Conservation (phyloP, 2,329 filamentous ascomycete species). For the Neonectria sp. region DNA sequence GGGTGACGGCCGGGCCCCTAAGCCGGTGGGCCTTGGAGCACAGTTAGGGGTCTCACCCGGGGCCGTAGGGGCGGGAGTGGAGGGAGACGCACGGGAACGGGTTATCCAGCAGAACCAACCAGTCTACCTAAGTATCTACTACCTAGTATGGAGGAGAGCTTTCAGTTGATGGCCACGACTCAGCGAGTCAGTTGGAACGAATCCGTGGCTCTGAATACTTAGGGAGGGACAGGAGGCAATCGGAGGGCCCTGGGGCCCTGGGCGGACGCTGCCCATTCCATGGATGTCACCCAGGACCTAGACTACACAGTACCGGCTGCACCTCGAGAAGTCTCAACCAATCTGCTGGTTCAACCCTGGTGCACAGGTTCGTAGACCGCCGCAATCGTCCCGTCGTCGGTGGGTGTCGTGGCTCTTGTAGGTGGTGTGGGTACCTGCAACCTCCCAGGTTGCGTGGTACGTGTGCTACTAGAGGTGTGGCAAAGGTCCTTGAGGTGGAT, state of each 20-base stretch:
- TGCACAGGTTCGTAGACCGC: background rate
- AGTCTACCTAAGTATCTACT: no score
- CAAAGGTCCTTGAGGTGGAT: background rate
- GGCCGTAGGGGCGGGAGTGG: background rate
- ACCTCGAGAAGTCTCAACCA: no score
- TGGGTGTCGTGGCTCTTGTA: background rate
- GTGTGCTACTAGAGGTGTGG: background rate
- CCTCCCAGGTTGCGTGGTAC: background rate
- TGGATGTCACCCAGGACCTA: no score
- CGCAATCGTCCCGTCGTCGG: background rate
- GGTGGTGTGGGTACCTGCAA: background rate
- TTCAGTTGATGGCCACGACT: no score
- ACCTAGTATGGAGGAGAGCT: no score
- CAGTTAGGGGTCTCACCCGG: background rate
- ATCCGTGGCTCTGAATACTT: no score
- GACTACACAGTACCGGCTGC: no score
- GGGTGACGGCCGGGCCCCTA: background rate
- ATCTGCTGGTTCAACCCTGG: background rate
- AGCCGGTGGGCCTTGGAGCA: background rate
- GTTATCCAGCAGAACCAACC: no score
- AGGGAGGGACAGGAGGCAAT: no score
- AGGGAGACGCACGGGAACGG: background rate
- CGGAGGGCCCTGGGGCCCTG: no score
- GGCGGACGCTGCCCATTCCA: background rate
- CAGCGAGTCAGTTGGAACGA: no score